These are phyloP conservation scores for Talaromyces amestolkiae DNA, from an alignment of 2,329 filamentous ascomycete genomes.

Conservation along the genomic window DNA sequence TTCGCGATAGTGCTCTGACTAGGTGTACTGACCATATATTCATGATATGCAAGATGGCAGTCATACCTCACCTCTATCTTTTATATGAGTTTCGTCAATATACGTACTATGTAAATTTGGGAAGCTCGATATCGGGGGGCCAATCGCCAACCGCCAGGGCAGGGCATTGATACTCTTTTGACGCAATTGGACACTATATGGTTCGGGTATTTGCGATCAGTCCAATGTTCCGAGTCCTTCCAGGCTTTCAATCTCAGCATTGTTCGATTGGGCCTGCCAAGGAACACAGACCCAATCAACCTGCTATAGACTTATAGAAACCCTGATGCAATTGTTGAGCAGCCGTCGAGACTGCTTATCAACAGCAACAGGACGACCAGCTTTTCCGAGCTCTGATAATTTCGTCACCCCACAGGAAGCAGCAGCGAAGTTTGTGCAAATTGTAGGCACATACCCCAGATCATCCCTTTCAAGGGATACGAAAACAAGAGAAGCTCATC, in stretches of 20 bases:
- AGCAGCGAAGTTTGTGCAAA: background rate
- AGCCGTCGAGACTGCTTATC: background rate
- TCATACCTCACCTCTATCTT: background rate
- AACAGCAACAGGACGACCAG: background rate
- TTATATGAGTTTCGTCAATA: too few relatives aligned
- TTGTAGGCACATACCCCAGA: background rate
- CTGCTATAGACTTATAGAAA: background rate
- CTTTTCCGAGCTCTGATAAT: background rate
- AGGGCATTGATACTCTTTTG: background rate
- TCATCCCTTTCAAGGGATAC: slow-evolving; percentile 2
- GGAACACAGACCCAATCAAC: background rate
- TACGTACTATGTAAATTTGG: background rate
- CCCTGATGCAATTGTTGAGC: background rate
- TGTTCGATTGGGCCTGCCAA: background rate
- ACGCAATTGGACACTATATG: background rate
- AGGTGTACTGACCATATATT: too few relatives aligned
- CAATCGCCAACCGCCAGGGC: background rate
- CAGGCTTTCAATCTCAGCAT: background rate
- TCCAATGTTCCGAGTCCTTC: background rate
- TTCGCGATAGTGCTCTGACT: background rate
- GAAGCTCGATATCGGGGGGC: background rate
- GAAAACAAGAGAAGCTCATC: background rate
- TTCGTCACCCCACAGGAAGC: background rate
- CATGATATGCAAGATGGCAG: background rate
- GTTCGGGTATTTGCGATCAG: background rate